These are phyloP conservation scores for Eimeria sp. DNA, from an alignment of 169 alveolate species.

Conservation along the genomic window DNA sequence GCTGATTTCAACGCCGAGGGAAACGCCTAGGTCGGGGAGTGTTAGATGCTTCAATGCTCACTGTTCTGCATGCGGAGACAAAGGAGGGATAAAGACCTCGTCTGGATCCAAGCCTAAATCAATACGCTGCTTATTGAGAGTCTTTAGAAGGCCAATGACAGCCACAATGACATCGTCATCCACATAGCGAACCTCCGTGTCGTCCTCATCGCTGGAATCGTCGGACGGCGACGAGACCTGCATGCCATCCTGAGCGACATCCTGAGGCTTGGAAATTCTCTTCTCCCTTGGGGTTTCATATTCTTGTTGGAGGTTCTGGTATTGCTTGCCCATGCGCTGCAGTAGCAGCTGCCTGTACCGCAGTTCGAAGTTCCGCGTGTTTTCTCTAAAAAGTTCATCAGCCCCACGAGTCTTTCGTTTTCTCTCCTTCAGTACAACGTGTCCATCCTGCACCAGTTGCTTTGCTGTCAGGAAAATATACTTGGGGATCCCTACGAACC, in stretches of 20 bases:
- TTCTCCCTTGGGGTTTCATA: slow-evolving; percentile 53
- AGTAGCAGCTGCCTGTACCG: slow-evolving; percentile 70
- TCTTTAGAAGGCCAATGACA: slow-evolving; percentile 49
- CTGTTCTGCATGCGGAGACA: slow-evolving; percentile 48
- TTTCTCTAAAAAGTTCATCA: slow-evolving; percentile 7
- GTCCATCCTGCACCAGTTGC: slow-evolving; percentile 74
- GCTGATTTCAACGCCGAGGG: not conserved
- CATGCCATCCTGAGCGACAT: not conserved
- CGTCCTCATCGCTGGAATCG: slow-evolving; percentile 75
- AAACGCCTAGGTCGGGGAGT: not conserved
- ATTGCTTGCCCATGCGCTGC: slow-evolving; percentile 61
- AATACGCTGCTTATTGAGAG: slow-evolving; percentile 52
- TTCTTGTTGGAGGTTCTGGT: slow-evolving; percentile 68
- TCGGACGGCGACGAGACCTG: not conserved
- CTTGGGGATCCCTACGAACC: slow-evolving; percentile 80
- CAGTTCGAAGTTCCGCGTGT: slow-evolving; percentile 66
- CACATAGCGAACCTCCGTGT: slow-evolving; percentile 74
- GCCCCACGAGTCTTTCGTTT: slow-evolving; percentile 43
- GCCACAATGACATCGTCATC: slow-evolving; percentile 76
- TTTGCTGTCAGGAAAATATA: slow-evolving; percentile 79
- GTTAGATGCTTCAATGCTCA: not conserved
- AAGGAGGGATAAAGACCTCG: slow-evolving; percentile 67
- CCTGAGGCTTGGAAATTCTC: not conserved
- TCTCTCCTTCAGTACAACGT: slow-evolving; percentile 75
- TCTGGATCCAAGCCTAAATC: slow-evolving; percentile 63